Percentiles rank a stretch among this genome's conserved stretches.
Conservation (phyloP, 768 basidiomycete genomes). For the Collybia mongolica region DNA sequence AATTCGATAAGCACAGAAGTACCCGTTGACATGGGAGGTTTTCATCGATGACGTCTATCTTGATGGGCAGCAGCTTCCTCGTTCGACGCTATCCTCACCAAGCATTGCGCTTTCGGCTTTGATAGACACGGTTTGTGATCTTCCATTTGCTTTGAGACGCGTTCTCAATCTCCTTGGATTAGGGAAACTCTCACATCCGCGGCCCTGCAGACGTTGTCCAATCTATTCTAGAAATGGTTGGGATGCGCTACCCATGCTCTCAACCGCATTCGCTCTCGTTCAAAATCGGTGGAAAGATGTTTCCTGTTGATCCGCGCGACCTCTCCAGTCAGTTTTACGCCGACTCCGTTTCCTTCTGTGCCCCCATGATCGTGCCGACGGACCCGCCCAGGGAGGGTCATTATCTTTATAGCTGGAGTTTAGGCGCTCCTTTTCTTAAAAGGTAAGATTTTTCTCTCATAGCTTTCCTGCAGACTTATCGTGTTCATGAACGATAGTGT, state of each 20-base stretch:
- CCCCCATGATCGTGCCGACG: slow-evolving; percentile 55
- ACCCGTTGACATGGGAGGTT: slow-evolving; percentile 73
- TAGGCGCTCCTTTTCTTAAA: slow-evolving; percentile 76
- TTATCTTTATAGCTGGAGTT: slow-evolving; percentile 74
- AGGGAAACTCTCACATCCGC: slow-evolving; percentile 79
- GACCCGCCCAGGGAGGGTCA: slow-evolving; percentile 59
- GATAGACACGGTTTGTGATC: slow-evolving; percentile 61
- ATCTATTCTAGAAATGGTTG: slow-evolving; percentile 41
- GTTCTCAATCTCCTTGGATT: neutral
- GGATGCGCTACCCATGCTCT: slow-evolving; percentile 50
- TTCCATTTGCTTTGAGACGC: neutral
- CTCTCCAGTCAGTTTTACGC: slow-evolving; percentile 46
- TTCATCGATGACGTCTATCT: slow-evolving; percentile 70
- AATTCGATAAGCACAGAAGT: slow-evolving; percentile 31
- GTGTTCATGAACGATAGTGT: slow-evolving; percentile 38
- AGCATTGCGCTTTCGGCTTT: slow-evolving; percentile 59
- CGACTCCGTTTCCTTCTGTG: slow-evolving; percentile 42
- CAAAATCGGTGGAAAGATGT: slow-evolving; percentile 63
- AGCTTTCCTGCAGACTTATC: slow-evolving; percentile 1
- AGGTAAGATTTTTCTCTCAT: slow-evolving; percentile 42
- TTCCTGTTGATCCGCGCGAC: slow-evolving; percentile 77
- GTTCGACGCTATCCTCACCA: slow-evolving; percentile 47
- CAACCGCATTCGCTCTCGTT: slow-evolving; percentile 65
- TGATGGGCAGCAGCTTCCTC: slow-evolving; percentile 59
- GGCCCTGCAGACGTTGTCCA: slow-evolving; percentile 67